A percentile compares a stretch with the other conserved stretches of the same genome.
phyloP scores from a whole-genome alignment of 2,329 filamentous ascomycete species.

The Sclerotinia spermophila region DNA sequence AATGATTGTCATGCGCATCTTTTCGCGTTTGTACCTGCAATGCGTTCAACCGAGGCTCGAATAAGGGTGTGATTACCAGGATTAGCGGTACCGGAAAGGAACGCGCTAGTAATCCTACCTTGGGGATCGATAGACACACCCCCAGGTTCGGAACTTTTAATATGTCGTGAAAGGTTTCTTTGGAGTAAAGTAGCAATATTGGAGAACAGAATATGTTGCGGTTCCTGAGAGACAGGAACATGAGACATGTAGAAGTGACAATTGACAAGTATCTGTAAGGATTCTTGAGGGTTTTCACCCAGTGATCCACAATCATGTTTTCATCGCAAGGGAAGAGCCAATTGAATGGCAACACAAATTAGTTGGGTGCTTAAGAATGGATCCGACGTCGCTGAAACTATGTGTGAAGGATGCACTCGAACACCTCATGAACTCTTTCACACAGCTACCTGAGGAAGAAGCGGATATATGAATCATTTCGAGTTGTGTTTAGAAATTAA shows the following conservation, averaged over 20 bases:
- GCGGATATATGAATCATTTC: not conserved
- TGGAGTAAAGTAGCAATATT: not conserved
- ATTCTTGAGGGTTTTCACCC: not conserved
- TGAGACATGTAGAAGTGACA: not conserved
- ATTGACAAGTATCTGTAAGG: not conserved
- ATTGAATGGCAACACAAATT: conserved; percentile 14
- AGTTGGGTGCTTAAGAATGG: not conserved
- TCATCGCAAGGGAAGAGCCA: conserved; percentile 8
- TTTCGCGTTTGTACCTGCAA: conserved; percentile 11
- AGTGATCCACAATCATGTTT: conserved; percentile 10
- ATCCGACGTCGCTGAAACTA: conserved; percentile 6
- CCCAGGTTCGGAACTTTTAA: not conserved
- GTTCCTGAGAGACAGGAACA: not conserved
- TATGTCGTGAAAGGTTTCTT: not conserved
- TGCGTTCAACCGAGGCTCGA: conserved; percentile 14
- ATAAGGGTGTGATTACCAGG: conserved; percentile 6
- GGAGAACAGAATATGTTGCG: not conserved
- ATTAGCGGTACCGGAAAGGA: not conserved
- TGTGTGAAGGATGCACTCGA: conserved; percentile 12
- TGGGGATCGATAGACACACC: not conserved
- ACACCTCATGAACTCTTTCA: conserved; percentile 8
- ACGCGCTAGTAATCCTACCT: not conserved
- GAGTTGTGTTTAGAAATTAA: not conserved
- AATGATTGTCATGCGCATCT: conserved; percentile 16
- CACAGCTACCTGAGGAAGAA: not conserved